Percentiles rank a stretch among this genome's conserved stretches.
These are phyloP conservation scores for Friedmanniomyces simplex DNA, from an alignment of 495 filamentous ascomycete species.

Conservation along the genomic window DNA sequence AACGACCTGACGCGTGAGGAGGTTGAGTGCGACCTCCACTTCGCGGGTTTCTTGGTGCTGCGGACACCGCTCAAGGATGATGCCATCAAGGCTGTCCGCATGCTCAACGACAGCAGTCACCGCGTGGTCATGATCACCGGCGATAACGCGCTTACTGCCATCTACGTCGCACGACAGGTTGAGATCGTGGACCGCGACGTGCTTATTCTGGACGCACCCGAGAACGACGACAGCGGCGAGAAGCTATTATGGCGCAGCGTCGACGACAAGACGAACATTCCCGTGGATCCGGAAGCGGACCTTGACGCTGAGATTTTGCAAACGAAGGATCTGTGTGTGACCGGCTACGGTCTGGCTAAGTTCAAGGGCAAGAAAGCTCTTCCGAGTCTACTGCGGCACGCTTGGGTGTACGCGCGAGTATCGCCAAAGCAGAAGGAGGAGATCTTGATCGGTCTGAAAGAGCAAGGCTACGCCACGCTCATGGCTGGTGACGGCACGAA, in stretches of 20 bases:
- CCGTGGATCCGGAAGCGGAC: conserved; percentile 74
- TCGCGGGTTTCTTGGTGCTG: conserved; percentile 91
- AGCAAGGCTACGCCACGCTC: conserved; percentile 91
- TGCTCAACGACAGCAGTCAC: conserved; percentile 98
- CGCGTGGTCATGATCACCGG: conserved; percentile 99
- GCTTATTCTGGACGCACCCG: conserved; percentile 87
- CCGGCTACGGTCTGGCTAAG: conserved; percentile 84
- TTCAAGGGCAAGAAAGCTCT: conserved; percentile 72
- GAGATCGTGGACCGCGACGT: conserved; percentile 97
- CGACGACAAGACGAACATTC: conserved; percentile 76
- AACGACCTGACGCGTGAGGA: conserved; percentile 88
- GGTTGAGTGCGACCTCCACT: conserved; percentile 73
- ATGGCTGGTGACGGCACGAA: conserved; percentile 99
- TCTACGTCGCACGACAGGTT: conserved; percentile 89
- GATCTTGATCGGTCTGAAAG: conserved; percentile 89
- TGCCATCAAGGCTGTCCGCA: conserved; percentile 81
- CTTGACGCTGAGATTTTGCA: conserved; percentile 74
- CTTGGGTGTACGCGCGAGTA: conserved; percentile 97
- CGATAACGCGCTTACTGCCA: conserved; percentile 93
- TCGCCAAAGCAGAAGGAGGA: conserved; percentile 99
- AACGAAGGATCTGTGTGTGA: conserved; percentile 89
- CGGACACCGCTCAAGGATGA: conserved; percentile 96
- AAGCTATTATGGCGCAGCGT: conserved; percentile 89
- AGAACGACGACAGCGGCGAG: conserved; percentile 73
- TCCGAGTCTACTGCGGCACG: conserved; percentile 65